Evolutionary conservation across 108 stramenopile genomes (phyloP).

Genomic region (Epithemia pelagica): DNA sequence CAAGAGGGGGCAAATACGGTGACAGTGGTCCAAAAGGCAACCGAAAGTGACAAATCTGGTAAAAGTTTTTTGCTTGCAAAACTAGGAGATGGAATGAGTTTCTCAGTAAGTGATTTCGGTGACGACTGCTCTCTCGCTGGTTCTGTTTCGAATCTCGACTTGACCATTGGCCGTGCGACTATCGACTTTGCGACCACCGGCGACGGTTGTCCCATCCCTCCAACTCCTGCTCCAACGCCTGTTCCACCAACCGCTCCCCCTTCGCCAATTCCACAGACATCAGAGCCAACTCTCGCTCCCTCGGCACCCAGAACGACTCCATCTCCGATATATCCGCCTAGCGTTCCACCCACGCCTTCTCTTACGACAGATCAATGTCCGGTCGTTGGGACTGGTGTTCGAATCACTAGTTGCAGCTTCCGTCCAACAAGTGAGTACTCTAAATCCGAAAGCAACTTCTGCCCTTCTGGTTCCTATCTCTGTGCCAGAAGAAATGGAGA

Average conservation of each 20-base stretch:
- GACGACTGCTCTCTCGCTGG: neutral
- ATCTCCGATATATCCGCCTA: too few relatives aligned
- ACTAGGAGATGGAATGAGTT: neutral
- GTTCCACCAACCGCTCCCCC: neutral
- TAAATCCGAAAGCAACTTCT: neutral
- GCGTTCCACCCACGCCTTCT: neutral
- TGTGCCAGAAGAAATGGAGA: neutral
- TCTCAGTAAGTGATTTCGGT: neutral
- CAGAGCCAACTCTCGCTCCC: neutral
- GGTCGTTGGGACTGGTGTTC: neutral
- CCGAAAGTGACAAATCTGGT: neutral
- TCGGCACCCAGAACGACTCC: neutral
- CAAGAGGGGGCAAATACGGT: neutral
- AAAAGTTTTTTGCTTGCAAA: neutral
- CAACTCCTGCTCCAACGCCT: conserved; percentile 1
- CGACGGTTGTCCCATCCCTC: neutral
- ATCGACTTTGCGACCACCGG: neutral
- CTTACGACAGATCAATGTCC: neutral
- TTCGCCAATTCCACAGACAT: neutral
- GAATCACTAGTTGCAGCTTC: neutral
- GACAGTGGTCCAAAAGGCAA: neutral
- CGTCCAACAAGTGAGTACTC: neutral
- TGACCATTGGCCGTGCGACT: neutral
- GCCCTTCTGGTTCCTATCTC: neutral
- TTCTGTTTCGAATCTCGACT: neutral